These are phyloP conservation scores for Boletus pseudo-olivaceus DNA, from an alignment of 768 basidiomycete genomes.

Conservation along the genomic window DNA sequence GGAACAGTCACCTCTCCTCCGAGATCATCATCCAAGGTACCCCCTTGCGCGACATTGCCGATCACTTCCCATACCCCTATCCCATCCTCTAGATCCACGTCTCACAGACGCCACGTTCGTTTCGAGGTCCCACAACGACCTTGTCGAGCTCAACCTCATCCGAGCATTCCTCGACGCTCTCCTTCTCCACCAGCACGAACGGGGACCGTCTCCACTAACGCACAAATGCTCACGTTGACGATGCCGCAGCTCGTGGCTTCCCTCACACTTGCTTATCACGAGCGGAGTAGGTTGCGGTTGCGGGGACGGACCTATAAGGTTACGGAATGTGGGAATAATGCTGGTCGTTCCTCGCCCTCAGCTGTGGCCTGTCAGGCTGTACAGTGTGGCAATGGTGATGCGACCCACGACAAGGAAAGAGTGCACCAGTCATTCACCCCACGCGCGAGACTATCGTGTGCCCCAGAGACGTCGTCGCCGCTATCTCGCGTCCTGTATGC, in stretches of 20 bases:
- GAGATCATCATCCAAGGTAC: neutral
- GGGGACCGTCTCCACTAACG: conserved; percentile 4
- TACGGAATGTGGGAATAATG: conserved; percentile 5
- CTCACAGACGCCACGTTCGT: conserved; percentile 23
- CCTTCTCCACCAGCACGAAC: conserved; percentile 21
- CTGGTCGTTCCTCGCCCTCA: conserved; percentile 7
- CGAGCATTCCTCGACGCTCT: conserved; percentile 19
- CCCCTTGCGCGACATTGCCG: neutral
- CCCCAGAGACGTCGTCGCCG: conserved; percentile 24
- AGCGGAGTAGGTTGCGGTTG: conserved; percentile 15
- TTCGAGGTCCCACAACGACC: conserved; percentile 14
- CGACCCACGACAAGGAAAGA: conserved; percentile 3
- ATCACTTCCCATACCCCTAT: conserved; percentile 2
- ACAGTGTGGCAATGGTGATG: neutral
- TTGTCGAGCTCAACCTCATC: conserved; percentile 1
- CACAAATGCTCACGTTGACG: conserved; percentile 21
- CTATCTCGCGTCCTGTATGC: conserved; percentile 19
- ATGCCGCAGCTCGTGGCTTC: conserved; percentile 33
- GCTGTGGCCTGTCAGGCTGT: conserved; percentile 1
- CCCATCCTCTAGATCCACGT: neutral
- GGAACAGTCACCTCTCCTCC: neutral
- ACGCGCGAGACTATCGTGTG: conserved; percentile 11
- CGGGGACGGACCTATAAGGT: conserved; percentile 17
- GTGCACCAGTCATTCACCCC: neutral
- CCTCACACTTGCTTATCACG: conserved; percentile 26